Percentiles rank a stretch among this genome's conserved stretches.
Conservation (phyloP, 495 filamentous ascomycete species). For the Tuber magnatum region DNA sequence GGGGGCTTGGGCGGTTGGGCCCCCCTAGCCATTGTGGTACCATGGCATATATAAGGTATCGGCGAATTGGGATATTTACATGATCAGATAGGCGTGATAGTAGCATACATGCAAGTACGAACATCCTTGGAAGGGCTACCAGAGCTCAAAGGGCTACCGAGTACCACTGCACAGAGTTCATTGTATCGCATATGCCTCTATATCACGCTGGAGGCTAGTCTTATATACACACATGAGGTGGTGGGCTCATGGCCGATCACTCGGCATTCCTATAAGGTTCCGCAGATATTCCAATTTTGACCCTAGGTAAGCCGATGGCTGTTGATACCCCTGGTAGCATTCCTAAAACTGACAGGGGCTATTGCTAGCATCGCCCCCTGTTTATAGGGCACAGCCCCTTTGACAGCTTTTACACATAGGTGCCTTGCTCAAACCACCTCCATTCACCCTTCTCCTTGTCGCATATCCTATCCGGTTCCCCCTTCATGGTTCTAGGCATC, state of each 20-base stretch:
- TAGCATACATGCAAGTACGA: neutral
- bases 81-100: neutral
- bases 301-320: neutral
- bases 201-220: neutral
- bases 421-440: neutral
- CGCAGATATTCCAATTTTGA: neutral
- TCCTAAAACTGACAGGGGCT: neutral
- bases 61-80: neutral
- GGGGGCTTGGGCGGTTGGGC: neutral
- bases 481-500: neutral
- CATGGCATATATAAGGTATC: neutral
- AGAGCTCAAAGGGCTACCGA: neutral
- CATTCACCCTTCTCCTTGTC: neutral
- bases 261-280: neutral
- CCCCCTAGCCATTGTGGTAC: neutral
- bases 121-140: neutral
- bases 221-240: neutral
- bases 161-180: neutral
- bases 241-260: neutral
- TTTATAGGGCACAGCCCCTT: neutral
- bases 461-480: neutral
- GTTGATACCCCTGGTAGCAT: neutral
- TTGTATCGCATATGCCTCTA: neutral
- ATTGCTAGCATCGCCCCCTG: neutral
- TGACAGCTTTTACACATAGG: neutral